These are phyloP conservation scores for Apium graveolens DNA, from an alignment of 129 eudicot species.

Conservation along the genomic window DNA sequence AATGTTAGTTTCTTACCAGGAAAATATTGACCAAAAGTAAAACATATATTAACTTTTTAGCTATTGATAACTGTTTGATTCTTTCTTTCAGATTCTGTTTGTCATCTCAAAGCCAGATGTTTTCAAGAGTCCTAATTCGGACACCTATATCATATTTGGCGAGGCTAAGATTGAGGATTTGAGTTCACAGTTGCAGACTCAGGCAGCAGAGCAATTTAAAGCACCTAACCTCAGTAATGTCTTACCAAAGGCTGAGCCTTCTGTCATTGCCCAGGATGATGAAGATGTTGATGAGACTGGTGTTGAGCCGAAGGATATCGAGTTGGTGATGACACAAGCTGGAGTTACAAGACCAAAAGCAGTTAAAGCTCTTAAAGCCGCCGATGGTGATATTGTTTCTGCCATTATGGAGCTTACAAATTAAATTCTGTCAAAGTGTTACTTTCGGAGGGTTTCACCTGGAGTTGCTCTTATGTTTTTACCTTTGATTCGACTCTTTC, in stretches of 20 bases:
- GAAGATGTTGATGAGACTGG: slow-evolving; percentile 31
- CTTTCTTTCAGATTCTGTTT: slow-evolving; percentile 21
- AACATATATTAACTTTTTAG: background rate
- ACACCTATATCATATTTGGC: slow-evolving; percentile 24
- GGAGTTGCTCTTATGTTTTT: background rate
- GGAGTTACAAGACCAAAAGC: slow-evolving; percentile 32
- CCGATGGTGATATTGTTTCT: slow-evolving; percentile 37
- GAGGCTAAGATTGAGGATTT: slow-evolving; percentile 32
- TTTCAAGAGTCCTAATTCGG: slow-evolving; percentile 30
- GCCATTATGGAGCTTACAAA: slow-evolving; percentile 38
- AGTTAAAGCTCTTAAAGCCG: slow-evolving; percentile 32
- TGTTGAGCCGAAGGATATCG: slow-evolving; percentile 31
- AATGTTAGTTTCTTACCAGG: slow-evolving; percentile 9
- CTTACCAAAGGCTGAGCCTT: slow-evolving; percentile 22
- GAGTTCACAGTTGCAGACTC: slow-evolving; percentile 29
- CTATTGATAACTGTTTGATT: background rate
- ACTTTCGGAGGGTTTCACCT: background rate
- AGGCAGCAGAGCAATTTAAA: slow-evolving; percentile 30
- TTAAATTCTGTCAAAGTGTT: background rate
- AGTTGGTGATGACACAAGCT: slow-evolving; percentile 32
- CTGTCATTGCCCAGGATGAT: slow-evolving; percentile 24
- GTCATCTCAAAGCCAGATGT: slow-evolving; percentile 35
- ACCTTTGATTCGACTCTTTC: background rate
- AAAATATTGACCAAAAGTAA: background rate
- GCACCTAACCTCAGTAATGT: slow-evolving; percentile 28